A percentile compares a stretch with the other conserved stretches of the same genome.
phyloP scores from a whole-genome alignment of 805 yeast genomes.

The Kazachstania africana region DNA sequence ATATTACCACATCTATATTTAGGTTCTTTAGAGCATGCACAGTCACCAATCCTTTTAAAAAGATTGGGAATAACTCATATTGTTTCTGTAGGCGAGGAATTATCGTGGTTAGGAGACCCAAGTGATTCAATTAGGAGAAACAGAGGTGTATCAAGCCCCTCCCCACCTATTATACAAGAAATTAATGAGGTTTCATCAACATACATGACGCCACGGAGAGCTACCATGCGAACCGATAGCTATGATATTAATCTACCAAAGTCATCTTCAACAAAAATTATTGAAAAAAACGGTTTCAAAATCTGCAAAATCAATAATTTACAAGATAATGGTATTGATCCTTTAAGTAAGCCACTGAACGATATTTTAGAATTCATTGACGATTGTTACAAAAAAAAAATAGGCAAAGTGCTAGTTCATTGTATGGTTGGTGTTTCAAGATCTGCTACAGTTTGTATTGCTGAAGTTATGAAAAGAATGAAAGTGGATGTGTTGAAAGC shows the following conservation, averaged over 20 bases:
- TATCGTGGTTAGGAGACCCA: slow-evolving; percentile 39
- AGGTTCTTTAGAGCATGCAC: slow-evolving; percentile 79
- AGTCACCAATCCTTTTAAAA: slow-evolving; percentile 47
- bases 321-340: slow-evolving; percentile 87
- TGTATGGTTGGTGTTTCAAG: slow-evolving; percentile 94
- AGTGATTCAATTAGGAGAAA: slow-evolving; percentile 4
- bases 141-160: slow-evolving; percentile 5
- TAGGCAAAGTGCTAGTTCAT: slow-evolving; percentile 66
- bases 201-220: background rate
- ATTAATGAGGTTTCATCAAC: background rate
- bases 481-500: slow-evolving; percentile 62
- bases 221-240: background rate
- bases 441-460: slow-evolving; percentile 91
- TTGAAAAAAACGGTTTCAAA: slow-evolving; percentile 22
- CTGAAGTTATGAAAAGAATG: slow-evolving; percentile 79
- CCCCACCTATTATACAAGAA: background rate
- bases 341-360: slow-evolving; percentile 48
- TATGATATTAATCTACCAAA: no score
- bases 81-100: slow-evolving; percentile 75
- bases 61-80: slow-evolving; percentile 61
- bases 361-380: slow-evolving; percentile 58
- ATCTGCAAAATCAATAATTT: slow-evolving; percentile 55
- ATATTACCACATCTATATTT: slow-evolving; percentile 74
- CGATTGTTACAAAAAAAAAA: slow-evolving; percentile 30
- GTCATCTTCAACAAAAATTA: slow-evolving; percentile 2